Percentiles rank a stretch among this genome's conserved stretches.
Evolutionary conservation across 108 stramenopile genomes (phyloP).

Genomic region (Skeletonema grethae): DNA sequence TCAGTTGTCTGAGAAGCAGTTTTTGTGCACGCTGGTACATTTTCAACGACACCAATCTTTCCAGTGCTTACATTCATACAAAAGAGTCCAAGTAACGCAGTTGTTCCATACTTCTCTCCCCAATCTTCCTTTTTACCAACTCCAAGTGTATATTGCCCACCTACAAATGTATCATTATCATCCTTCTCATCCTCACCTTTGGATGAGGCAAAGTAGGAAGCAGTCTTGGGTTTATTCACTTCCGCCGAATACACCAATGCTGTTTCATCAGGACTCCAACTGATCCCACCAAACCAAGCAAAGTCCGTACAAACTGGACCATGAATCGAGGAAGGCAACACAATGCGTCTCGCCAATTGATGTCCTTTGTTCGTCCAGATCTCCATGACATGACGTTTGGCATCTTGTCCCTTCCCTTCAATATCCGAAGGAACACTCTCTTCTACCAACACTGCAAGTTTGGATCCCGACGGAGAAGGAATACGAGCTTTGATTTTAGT

Average conservation of each 20-base stretch:
- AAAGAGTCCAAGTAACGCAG: slow-evolving; percentile 65
- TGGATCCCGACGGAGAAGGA: slow-evolving; percentile 68
- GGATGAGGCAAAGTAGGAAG: slow-evolving; percentile 45
- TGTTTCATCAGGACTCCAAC: slow-evolving; percentile 68
- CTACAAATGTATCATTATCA: slow-evolving; percentile 23
- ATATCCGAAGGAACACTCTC: slow-evolving; percentile 19
- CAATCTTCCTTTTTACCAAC: slow-evolving; percentile 70
- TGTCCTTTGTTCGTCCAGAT: slow-evolving; percentile 62
- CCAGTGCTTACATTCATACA: slow-evolving; percentile 60
- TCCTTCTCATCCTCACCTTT: slow-evolving; percentile 11
- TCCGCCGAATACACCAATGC: slow-evolving; percentile 71
- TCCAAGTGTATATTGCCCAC: slow-evolving; percentile 69
- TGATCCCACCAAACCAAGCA: slow-evolving; percentile 65
- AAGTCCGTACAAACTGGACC: slow-evolving; percentile 67
- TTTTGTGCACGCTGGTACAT: slow-evolving; percentile 54
- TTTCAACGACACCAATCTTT: slow-evolving; percentile 54
- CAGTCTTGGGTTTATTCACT: slow-evolving; percentile 51
- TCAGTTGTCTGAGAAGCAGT: slow-evolving; percentile 16
- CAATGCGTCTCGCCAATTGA: slow-evolving; percentile 55
- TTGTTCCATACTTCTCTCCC: slow-evolving; percentile 71
- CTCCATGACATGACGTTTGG: slow-evolving; percentile 53
- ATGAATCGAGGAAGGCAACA: slow-evolving; percentile 48
- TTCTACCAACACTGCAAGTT: slow-evolving; percentile 59
- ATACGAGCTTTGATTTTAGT: slow-evolving; percentile 58
- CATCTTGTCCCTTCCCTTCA: slow-evolving; percentile 14